Base-by-base conservation (phyloP, 2,329 filamentous ascomycete genomes). In the Colletotrichum sp. region DNA sequence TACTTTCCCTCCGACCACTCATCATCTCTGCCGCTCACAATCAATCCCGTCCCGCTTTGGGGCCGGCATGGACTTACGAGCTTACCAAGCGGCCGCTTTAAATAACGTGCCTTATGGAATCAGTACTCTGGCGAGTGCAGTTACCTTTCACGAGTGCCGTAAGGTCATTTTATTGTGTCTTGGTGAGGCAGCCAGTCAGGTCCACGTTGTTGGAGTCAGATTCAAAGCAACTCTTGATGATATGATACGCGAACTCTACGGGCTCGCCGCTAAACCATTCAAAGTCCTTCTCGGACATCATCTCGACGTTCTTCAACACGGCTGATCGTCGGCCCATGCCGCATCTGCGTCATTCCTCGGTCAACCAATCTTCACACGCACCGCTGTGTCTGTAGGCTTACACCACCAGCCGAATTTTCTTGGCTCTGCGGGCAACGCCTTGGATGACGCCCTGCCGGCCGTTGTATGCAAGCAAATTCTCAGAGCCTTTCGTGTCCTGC, bases 381-480 rank as follows among this genome's bases (percentile, higher is more conserved):
- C 67, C 15, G 8, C 59, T 52, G 52, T 63, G 26, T 39, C 34
- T n/a, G 22, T 39, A 24, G 52, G 52, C 68, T 70, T 44, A 48
- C 67, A 59, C 48, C 59, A 16, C 32, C 26, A 48, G 6, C 13
- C 24, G 24, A 26, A 60, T 18, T 24, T 18, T 22, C 60, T 72
- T 67, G 52, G 68, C 62, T 39, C 36, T 32, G 52, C 62, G 39
- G 24, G 62, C 62, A 15, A 36, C 48, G 22, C 64, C 39, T 39
- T 48, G 18, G 24, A 67, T 55, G 34, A 39, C 16, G 18, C 22
- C n/a, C n/a, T 59, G 32, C 48, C 62, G 62, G 75, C 89, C 89
- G 84, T 92, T 92, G 84, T 90, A 92, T 74, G 88, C 89, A 68
- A 93, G 85, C 73, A 85, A 80, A 85, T 92, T 92, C 79, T 81